Evolutionary conservation across 345 rosid genomes (phyloP).

Genomic region (Eucalyptus regnans): DNA sequence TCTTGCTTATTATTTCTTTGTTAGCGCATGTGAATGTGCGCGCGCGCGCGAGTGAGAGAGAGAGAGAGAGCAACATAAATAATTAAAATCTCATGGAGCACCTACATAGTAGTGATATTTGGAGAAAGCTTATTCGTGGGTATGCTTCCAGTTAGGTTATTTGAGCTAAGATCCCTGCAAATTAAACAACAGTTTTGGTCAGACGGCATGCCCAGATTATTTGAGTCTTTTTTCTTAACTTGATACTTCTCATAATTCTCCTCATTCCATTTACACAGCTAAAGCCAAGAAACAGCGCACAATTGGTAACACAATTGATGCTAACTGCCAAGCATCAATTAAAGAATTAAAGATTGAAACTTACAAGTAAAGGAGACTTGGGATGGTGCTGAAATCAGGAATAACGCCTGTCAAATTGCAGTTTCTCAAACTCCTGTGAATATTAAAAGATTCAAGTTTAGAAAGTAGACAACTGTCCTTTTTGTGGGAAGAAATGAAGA

Average conservation of each 20-base stretch:
- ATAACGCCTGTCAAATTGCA: conserved; percentile 78
- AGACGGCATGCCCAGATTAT: not conserved
- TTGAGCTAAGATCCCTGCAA: conserved; percentile 79
- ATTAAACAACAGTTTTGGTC: not conserved
- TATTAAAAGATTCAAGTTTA: not conserved
- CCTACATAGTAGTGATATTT: conserved; percentile 79
- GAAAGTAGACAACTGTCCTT: not conserved
- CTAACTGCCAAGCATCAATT: not conserved
- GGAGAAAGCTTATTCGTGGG: conserved; percentile 52
- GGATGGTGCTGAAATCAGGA: conserved; percentile 73
- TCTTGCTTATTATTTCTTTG: not conserved
- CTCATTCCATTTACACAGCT: not conserved
- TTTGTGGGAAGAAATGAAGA: not conserved
- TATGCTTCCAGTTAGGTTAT: conserved; percentile 64
- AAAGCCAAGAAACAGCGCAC: not conserved
- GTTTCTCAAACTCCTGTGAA: conserved; percentile 79
- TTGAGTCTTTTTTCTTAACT: not conserved
- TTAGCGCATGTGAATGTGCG: not conserved
- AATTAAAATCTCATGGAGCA: not conserved
- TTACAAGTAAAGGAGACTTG: conserved; percentile 76
- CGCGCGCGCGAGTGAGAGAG: not conserved
- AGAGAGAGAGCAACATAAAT: not conserved
- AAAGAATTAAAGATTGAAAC: not conserved
- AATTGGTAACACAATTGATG: not conserved
- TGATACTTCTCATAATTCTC: not conserved